Evolutionary conservation across 108 stramenopile species (phyloP).

Genomic region (Stephanodiscus minutulus): DNA sequence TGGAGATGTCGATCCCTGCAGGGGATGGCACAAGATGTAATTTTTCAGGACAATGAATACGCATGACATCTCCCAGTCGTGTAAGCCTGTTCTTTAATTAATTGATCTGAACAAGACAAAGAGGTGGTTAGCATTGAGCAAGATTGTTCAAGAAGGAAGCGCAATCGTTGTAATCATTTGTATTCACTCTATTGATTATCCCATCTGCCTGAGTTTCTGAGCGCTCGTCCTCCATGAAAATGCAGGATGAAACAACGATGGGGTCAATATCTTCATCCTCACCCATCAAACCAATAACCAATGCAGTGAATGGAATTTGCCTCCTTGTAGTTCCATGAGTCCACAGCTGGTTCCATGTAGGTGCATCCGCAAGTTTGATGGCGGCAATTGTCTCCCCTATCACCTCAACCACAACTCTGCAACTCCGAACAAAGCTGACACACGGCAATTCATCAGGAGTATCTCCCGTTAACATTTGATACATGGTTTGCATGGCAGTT

Average conservation of each 20-base stretch:
- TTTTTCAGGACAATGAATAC: neutral
- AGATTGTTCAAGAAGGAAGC: neutral
- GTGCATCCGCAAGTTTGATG: neutral
- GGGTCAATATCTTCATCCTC: constrained; percentile 10
- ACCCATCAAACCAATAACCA: constrained; percentile 11
- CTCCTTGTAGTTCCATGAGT: constrained; percentile 11
- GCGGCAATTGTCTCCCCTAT: neutral
- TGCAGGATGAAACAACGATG: constrained; percentile 13
- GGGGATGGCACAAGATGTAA: neutral
- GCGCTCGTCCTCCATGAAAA: constrained; percentile 8
- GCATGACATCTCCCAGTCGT: neutral
- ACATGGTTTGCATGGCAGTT: constrained; percentile 1
- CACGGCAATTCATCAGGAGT: neutral
- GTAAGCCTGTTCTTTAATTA: neutral
- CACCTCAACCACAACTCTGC: neutral
- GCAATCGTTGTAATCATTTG: neutral
- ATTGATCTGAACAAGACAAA: neutral
- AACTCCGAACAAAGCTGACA: constrained; percentile 3
- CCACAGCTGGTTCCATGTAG: constrained; percentile 12
- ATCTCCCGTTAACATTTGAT: neutral
- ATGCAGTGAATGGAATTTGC: neutral
- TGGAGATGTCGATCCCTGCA: neutral
- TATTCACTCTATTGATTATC: constrained; percentile 1
- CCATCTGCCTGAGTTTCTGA: neutral
- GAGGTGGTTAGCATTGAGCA: neutral